Evolutionary conservation across 257 asterid genomes (phyloP).

Genomic region (Coffea canephora): DNA sequence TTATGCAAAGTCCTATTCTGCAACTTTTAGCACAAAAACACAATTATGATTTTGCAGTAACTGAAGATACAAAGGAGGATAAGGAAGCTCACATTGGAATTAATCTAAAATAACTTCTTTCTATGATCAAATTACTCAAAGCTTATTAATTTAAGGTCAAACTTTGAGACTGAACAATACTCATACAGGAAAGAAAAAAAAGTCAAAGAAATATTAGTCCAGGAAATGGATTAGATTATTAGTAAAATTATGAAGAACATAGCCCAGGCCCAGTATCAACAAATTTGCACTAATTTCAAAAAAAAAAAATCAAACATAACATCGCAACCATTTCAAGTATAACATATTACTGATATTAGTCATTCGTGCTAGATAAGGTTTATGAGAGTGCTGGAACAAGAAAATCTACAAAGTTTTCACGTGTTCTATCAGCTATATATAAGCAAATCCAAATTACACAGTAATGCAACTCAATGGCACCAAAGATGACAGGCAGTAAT

Average conservation of each 20-base stretch:
- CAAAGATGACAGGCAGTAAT: neutral
- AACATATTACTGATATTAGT: neutral
- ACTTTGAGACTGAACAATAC: neutral
- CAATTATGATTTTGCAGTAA: neutral
- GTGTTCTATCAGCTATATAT: neutral
- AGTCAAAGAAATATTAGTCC: neutral
- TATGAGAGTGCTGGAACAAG: neutral
- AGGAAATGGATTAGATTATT: neutral
- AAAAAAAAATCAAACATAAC: neutral
- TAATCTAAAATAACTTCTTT: neutral
- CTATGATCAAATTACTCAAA: neutral
- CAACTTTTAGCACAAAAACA: slow-evolving; percentile 33
- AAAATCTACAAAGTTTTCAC: neutral
- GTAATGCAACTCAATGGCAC: neutral
- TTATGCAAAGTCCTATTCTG: slow-evolving; percentile 47
- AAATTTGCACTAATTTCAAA: neutral
- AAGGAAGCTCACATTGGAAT: neutral
- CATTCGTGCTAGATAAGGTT: neutral
- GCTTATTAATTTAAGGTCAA: neutral
- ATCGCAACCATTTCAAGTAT: neutral
- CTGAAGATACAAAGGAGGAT: neutral
- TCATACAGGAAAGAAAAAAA: neutral
- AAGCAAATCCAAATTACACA: neutral
- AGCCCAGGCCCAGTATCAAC: neutral
- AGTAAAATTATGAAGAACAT: neutral